phyloP scores from a whole-genome alignment of 2,329 filamentous ascomycete genomes.

The Sclerotinia nivalis region DNA sequence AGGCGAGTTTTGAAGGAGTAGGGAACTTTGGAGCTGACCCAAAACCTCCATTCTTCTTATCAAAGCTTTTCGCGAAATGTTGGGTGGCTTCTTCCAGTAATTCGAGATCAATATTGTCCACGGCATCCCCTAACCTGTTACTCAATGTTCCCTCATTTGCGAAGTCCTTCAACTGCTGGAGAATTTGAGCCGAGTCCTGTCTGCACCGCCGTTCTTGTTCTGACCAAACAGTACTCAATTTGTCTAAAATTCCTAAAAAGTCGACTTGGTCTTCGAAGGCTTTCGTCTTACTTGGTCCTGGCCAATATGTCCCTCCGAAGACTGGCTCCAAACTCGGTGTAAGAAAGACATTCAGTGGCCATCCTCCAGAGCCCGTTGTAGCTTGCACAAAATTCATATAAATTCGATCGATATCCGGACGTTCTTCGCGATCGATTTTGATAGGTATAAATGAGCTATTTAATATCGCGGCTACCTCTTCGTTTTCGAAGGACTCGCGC shows the following conservation, averaged over 20 bases:
- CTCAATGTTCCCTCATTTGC: slow-evolving; percentile 80
- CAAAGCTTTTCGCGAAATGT: slow-evolving; percentile 79
- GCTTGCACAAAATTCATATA: slow-evolving; percentile 99
- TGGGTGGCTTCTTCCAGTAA: slow-evolving; percentile 86
- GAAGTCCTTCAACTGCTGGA: slow-evolving; percentile 79
- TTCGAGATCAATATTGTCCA: slow-evolving; percentile 81
- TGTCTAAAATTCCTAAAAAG: slow-evolving; percentile 80
- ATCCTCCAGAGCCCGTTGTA: slow-evolving; percentile 84
- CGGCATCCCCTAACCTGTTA: slow-evolving; percentile 44
- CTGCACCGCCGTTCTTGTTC: slow-evolving; percentile 82
- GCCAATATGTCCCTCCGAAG: slow-evolving; percentile 96
- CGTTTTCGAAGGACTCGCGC: slow-evolving; percentile 84
- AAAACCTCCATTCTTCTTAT: slow-evolving; percentile 78
- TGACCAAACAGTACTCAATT: slow-evolving; percentile 73
- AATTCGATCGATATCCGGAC: slow-evolving; percentile 89
- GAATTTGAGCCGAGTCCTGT: slow-evolving; percentile 79
- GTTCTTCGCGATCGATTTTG: slow-evolving; percentile 89
- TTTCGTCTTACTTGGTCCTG: slow-evolving; percentile 50
- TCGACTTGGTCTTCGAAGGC: slow-evolving; percentile 61
- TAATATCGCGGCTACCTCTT: slow-evolving; percentile 75
- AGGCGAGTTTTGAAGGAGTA: slow-evolving; percentile 80
- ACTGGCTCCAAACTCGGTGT: slow-evolving; percentile 91
- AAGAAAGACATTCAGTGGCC: slow-evolving; percentile 95
- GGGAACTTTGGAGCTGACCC: slow-evolving; percentile 81
- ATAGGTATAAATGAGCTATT: slow-evolving; percentile 89